phyloP scores from a whole-genome alignment of 495 filamentous ascomycete genomes.

The Copromyces sp. region DNA sequence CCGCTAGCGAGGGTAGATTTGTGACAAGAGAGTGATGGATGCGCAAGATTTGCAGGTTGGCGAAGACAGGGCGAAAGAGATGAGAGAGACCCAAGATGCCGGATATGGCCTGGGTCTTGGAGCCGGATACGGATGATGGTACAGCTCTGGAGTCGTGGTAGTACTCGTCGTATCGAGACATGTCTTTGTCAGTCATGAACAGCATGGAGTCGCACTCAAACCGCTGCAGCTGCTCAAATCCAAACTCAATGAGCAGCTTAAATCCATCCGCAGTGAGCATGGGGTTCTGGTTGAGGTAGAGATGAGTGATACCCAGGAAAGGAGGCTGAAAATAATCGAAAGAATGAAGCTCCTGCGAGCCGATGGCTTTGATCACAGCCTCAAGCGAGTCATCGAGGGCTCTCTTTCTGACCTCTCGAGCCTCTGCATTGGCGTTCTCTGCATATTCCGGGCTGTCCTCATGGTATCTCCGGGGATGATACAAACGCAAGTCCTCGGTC shows the following conservation, averaged over 20 bases:
- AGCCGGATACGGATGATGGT: background rate
- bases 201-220: constrained; percentile 31
- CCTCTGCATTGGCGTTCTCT: background rate
- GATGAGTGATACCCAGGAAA: constrained; percentile 28
- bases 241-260: constrained; percentile 18
- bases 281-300: constrained; percentile 30
- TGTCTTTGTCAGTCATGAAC: background rate
- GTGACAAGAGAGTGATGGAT: constrained; percentile 42
- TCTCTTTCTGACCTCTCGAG: background rate
- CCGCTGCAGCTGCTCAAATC: constrained; percentile 28
- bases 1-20: constrained; percentile 24
- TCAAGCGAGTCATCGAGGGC: background rate
- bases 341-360: background rate
- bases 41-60: constrained; percentile 33
- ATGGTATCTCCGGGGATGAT: background rate
- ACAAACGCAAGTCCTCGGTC: background rate
- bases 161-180: background rate
- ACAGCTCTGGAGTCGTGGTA: background rate
- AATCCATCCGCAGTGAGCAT: constrained; percentile 23
- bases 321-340: constrained; percentile 12
- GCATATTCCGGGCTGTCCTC: background rate
- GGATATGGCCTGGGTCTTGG: constrained; percentile 7
- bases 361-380: background rate
- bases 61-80: constrained; percentile 33
- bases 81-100: constrained; percentile 29